Conservation (phyloP, 345 rosid genomes). For the Anacardium occidentale region DNA sequence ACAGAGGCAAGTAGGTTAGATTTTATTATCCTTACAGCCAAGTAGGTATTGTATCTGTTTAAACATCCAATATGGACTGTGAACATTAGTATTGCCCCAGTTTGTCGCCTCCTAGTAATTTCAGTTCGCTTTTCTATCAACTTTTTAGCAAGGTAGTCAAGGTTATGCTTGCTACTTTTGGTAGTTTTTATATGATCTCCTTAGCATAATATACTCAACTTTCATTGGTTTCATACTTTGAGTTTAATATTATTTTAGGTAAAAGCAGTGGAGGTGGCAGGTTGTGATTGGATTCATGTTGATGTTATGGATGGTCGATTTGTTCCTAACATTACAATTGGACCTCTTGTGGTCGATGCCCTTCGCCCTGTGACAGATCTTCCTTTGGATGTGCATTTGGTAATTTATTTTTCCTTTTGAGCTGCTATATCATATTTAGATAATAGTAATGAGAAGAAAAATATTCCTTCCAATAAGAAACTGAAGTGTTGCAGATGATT, state of each 20-base stretch:
- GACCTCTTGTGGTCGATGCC: slow-evolving; percentile 94
- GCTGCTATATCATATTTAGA: not conserved
- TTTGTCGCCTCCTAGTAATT: not conserved
- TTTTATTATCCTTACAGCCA: not conserved
- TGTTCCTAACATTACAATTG: slow-evolving; percentile 97
- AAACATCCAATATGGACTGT: not conserved
- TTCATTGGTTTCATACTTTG: slow-evolving; percentile 15
- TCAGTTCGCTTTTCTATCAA: slow-evolving; percentile 3
- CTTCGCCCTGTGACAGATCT: slow-evolving; percentile 93
- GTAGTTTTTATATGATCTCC: not conserved
- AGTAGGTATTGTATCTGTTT: not conserved
- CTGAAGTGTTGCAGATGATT: slow-evolving; percentile 66
- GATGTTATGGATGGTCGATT: slow-evolving; percentile 99
- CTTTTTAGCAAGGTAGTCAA: not conserved
- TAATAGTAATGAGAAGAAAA: not conserved
- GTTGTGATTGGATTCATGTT: slow-evolving; percentile 96
- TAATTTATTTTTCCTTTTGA: slow-evolving; percentile 28
- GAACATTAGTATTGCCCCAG: not conserved
- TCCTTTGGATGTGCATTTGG: slow-evolving; percentile 97
- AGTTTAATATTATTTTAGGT: slow-evolving; percentile 48
- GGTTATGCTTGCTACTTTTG: not conserved
- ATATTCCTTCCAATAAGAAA: slow-evolving; percentile 15
- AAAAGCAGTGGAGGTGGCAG: slow-evolving; percentile 86
- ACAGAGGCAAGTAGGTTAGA: not conserved
- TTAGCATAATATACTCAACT: not conserved